Evolutionary conservation across 345 rosid species (phyloP), one percentile per base, ranked within the genome.

Genomic region (Salix caprea): DNA sequence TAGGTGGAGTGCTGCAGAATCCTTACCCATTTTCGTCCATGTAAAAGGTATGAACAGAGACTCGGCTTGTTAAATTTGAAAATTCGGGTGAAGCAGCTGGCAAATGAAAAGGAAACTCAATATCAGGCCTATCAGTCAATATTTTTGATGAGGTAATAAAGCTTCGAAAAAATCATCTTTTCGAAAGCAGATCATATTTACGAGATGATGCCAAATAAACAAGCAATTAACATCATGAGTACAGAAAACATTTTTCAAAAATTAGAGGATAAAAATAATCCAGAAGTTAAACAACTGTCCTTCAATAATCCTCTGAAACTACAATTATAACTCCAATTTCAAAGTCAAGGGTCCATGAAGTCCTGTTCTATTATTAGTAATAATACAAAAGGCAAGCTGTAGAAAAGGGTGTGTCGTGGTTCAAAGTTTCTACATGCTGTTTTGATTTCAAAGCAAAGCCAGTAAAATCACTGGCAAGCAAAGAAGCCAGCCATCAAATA

Each of bases 1-100:
- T 66, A 52, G 40, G 65, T 34, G 30, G 61, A 72, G n/a, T 21
- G 50, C 28, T 66, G 62, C 37, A 68, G 10, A n/a, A 46, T 71
- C 16, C 92, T 86, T 89, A 96, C 99, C 99, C 97, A 96, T 86
- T 77, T 85, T 39, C 91, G 89, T 77, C 94, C 97, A 67, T 88
- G 75, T 15, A 94, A 81, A 65, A 94, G 82, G 79, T 80, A 77
- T 0, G 97, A 86, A 78, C 79, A 80, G 52, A 86, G 42, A 79
- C 83, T 83, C 58, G 98, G 93, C 79, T 79, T 88, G 77, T 76
- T 90, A 89, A 88, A 92, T 75, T 92, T 91, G 90, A 94, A 94
- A 76, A 92, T 88, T 81, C 91, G 87, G 77, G 97, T 94, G 88
- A 96, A 94, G 84, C 86, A 88, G 80, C 96, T 91, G 89, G 37